phyloP scores from a whole-genome alignment of 2,329 filamentous ascomycete species.

The Trichoderma citrinoviride region DNA sequence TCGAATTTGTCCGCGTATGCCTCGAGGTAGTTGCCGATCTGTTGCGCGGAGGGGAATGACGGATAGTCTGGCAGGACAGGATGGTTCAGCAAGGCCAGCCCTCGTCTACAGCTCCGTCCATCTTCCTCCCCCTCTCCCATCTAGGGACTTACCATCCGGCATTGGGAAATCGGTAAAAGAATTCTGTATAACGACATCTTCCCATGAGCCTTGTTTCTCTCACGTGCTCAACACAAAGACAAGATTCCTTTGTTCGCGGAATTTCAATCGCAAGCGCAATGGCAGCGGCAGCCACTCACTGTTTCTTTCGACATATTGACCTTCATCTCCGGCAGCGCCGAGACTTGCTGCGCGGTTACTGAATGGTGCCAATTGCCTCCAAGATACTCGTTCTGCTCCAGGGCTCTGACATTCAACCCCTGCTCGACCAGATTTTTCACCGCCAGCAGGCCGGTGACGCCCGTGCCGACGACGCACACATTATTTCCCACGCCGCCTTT shows the following conservation, averaged over 20 bases:
- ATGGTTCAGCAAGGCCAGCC: not conserved
- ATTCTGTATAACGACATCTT: conserved; percentile 23
- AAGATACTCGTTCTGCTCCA: conserved; percentile 41
- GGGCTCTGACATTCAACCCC: conserved; percentile 41
- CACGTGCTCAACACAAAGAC: not conserved
- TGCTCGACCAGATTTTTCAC: conserved; percentile 45
- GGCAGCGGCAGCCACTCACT: conserved; percentile 24
- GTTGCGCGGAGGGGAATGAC: conserved; percentile 28
- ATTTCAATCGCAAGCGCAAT: too few species aligned
- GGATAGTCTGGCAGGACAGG: conserved; percentile 23
- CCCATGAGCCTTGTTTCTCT: not conserved
- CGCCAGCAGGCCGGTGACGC: conserved; percentile 39
- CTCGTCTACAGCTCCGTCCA: not conserved
- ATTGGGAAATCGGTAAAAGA: conserved; percentile 38
- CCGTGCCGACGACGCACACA: conserved; percentile 33
- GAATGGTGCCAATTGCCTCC: conserved; percentile 45
- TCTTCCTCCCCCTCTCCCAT: not conserved
- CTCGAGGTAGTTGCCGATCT: conserved; percentile 35
- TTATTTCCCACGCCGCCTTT: conserved; percentile 23
- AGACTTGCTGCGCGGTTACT: conserved; percentile 34
- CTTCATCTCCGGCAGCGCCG: conserved; percentile 34
- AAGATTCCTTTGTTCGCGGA: not conserved
- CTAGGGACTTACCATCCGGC: conserved; percentile 27
- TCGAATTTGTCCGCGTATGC: conserved; percentile 35
- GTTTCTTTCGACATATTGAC: conserved; percentile 34